Percentiles rank a stretch among this genome's conserved stretches.
These are phyloP conservation scores for Lipomyces lipofer DNA, from an alignment of 805 yeast genomes.

Conservation along the genomic window DNA sequence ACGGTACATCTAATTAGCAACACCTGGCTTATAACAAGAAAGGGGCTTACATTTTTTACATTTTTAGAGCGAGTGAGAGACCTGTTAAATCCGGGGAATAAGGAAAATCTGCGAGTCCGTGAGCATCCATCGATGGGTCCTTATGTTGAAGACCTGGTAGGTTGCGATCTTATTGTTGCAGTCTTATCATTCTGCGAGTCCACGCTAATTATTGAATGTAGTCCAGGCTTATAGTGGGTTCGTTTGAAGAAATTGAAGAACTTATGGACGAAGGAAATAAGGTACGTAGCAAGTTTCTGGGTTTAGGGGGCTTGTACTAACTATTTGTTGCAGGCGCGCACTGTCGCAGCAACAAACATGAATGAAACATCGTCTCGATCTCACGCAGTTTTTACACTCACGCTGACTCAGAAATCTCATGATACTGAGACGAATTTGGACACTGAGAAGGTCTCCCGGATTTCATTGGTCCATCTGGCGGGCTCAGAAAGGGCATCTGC, in stretches of 20 bases:
- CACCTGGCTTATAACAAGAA: background rate
- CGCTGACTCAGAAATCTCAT: constrained; percentile 56
- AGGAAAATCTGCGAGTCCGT: constrained; percentile 47
- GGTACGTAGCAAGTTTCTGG: background rate
- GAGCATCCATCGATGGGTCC: constrained; percentile 70
- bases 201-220: constrained; percentile 28
- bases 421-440: constrained; percentile 39
- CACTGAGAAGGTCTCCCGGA: constrained; percentile 52
- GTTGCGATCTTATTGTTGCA: too few relatives aligned
- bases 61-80: constrained; percentile 70
- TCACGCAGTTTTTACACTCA: constrained; percentile 73
- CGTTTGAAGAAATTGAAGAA: constrained; percentile 51
- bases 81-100: constrained; percentile 43
- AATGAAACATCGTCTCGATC: constrained; percentile 75
- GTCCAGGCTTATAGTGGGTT: constrained; percentile 50
- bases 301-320: too few relatives aligned
- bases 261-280: constrained; percentile 54
- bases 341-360: constrained; percentile 73
- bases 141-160: constrained; percentile 61
- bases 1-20: too few relatives aligned
- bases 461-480: constrained; percentile 76
- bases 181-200: background rate
- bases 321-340: constrained; percentile 43
- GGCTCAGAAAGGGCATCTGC: constrained; percentile 73
- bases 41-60: too few relatives aligned